phyloP scores from a whole-genome alignment of 2,329 filamentous ascomycete genomes.

The Botrytis galanthina region DNA sequence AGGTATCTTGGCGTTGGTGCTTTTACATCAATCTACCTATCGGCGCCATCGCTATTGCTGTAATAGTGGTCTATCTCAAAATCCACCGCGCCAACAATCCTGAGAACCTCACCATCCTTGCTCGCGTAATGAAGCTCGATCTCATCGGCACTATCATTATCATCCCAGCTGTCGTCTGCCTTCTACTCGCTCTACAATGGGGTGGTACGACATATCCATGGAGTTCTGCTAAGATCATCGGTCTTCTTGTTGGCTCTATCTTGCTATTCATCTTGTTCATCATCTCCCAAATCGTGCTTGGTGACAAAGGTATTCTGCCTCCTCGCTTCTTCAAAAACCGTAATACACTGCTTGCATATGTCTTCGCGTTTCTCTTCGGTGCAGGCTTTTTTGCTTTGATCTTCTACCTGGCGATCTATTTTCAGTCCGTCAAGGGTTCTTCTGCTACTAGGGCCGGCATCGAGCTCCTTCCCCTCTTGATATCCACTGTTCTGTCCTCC shows the following conservation, averaged over 20 bases:
- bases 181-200: conserved; percentile 44
- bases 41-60: conserved; percentile 41
- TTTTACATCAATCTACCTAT: conserved; percentile 37
- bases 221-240: conserved; percentile 39
- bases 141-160: conserved; percentile 40
- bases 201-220: conserved; percentile 42
- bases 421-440: conserved; percentile 39
- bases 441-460: conserved; percentile 46
- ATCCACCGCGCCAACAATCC: conserved; percentile 41
- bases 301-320: conserved; percentile 40
- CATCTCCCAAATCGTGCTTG: conserved; percentile 38
- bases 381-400: conserved; percentile 35
- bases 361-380: conserved; percentile 32
- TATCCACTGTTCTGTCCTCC: conserved; percentile 44
- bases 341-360: conserved; percentile 26
- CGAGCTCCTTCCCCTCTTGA: conserved; percentile 44
- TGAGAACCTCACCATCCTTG: conserved; percentile 27
- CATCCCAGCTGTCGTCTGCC: conserved; percentile 40
- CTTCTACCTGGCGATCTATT: conserved; percentile 39
- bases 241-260: conserved; percentile 38
- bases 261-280: conserved; percentile 38
- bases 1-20: conserved; percentile 38
- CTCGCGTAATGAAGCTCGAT: conserved; percentile 38
- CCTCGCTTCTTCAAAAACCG: conserved; percentile 39
- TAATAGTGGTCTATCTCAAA: conserved; percentile 44